These are phyloP conservation scores for Teratosphaeria destructans DNA, from an alignment of 2,329 filamentous ascomycete species.

Conservation along the genomic window DNA sequence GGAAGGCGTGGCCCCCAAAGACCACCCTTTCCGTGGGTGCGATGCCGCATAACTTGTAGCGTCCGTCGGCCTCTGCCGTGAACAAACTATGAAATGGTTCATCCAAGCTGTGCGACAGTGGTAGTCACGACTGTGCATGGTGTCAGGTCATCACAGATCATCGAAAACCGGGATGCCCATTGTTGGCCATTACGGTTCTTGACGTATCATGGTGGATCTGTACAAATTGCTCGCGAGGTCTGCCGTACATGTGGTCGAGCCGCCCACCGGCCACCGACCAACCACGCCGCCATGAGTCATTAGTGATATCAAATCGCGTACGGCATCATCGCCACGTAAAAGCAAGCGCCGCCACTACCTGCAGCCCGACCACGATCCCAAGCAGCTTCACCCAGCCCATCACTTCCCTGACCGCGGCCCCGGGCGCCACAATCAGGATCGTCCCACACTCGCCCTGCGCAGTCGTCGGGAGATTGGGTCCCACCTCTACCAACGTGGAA, in stretches of 20 bases:
- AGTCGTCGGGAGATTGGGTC: conserved; percentile 24
- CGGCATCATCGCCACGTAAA: not conserved
- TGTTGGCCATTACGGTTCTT: no score
- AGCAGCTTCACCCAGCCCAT: not conserved
- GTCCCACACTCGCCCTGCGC: conserved; percentile 24
- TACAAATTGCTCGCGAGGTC: not conserved
- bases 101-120: no score
- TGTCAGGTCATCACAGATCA: no score
- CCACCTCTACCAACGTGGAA: conserved; percentile 23
- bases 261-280: not conserved
- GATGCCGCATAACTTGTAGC: no score
- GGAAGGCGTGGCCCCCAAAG: not conserved
- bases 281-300: not conserved
- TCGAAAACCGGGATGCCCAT: no score
- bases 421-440: conserved; percentile 22
- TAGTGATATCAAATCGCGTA: not conserved
- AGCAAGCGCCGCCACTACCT: not conserved
- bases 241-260: not conserved
- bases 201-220: not conserved
- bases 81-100: no score
- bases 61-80: no score
- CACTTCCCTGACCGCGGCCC: not conserved
- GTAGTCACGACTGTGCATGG: no score
- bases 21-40: not conserved
- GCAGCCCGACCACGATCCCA: not conserved